A percentile compares a stretch with the other conserved stretches of the same genome.
Evolutionary conservation across 2,329 filamentous ascomycete genomes (phyloP).

Genomic region (Venturia aucupariae): DNA sequence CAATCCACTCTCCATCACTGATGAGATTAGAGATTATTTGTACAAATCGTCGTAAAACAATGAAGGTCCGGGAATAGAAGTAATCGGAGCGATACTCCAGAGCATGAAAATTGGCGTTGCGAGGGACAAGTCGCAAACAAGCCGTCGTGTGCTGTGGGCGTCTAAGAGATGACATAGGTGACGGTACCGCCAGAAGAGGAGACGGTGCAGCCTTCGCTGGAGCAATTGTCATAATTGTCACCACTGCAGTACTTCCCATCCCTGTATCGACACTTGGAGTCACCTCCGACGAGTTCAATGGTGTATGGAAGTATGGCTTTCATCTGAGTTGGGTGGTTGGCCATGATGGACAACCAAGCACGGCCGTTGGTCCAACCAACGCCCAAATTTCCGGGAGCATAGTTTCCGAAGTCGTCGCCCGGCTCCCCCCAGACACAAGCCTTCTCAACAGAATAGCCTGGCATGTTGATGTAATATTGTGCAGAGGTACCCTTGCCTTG

Average conservation of each 20-base stretch:
- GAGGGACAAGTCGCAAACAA: not conserved
- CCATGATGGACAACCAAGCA: constrained; percentile 78
- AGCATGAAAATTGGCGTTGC: not conserved
- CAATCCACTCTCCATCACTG: not conserved
- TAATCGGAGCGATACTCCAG: not conserved
- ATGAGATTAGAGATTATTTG: constrained; percentile 3
- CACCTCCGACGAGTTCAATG: constrained; percentile 64
- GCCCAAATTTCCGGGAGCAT: constrained; percentile 77
- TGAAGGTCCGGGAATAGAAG: not conserved
- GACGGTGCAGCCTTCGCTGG: constrained; percentile 67
- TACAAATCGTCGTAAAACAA: constrained; percentile 1
- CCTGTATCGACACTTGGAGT: constrained; percentile 55
- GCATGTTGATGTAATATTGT: constrained; percentile 94
- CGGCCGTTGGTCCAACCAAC: constrained; percentile 60
- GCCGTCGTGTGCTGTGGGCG: not conserved
- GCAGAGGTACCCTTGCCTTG: constrained; percentile 66
- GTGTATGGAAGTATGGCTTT: constrained; percentile 63
- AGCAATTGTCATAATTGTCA: constrained; percentile 38
- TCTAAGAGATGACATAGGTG: constrained; percentile 12
- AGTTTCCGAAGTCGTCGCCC: constrained; percentile 82
- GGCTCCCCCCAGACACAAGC: constrained; percentile 67
- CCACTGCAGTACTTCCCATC: constrained; percentile 52
- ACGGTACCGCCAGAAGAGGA: constrained; percentile 8
- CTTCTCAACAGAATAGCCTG: constrained; percentile 54
- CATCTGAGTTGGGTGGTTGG: constrained; percentile 65